Percentiles rank a stretch among this genome's conserved stretches.
phyloP scores from a whole-genome alignment of 2,329 filamentous ascomycete genomes.

The Tolypocladium amazonense region DNA sequence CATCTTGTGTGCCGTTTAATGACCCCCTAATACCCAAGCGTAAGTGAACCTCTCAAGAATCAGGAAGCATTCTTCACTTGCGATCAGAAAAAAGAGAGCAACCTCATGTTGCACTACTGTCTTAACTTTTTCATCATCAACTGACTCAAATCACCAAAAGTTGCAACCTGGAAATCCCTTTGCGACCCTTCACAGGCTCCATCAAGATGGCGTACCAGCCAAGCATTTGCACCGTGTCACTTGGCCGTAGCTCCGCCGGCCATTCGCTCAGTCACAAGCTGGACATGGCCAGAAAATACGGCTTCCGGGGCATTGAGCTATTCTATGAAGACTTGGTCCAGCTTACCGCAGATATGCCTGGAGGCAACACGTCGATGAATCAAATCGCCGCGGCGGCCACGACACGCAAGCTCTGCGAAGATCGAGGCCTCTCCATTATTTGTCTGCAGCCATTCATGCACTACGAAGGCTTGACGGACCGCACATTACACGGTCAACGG shows the following conservation, averaged over 20 bases:
- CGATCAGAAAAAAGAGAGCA: no score
- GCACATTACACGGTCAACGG: constrained; percentile 42
- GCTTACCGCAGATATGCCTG: constrained; percentile 36
- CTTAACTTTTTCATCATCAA: background rate
- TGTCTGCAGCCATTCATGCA: constrained; percentile 69
- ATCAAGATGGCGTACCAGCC: constrained; percentile 26
- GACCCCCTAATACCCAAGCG: no score
- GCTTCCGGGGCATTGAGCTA: constrained; percentile 57
- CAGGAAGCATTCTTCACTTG: no score
- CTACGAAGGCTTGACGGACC: constrained; percentile 63
- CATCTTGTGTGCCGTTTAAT: no score
- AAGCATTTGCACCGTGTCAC: constrained; percentile 66
- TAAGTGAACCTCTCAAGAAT: no score
- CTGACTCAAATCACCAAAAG: background rate
- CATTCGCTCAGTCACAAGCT: constrained; percentile 60
- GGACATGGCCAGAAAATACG: constrained; percentile 52
- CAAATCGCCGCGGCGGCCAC: constrained; percentile 47
- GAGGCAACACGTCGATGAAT: constrained; percentile 25
- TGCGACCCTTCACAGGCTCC: background rate
- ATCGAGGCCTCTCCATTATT: constrained; percentile 43
- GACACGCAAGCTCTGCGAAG: constrained; percentile 46
- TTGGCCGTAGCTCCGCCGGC: constrained; percentile 58
- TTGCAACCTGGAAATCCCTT: no score
- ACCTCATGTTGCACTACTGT: background rate
- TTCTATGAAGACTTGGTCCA: constrained; percentile 68